A percentile compares a stretch with the other conserved stretches of the same genome.
These are phyloP conservation scores for Gymnopilus junonius DNA, from an alignment of 768 basidiomycete genomes.

Conservation along the genomic window DNA sequence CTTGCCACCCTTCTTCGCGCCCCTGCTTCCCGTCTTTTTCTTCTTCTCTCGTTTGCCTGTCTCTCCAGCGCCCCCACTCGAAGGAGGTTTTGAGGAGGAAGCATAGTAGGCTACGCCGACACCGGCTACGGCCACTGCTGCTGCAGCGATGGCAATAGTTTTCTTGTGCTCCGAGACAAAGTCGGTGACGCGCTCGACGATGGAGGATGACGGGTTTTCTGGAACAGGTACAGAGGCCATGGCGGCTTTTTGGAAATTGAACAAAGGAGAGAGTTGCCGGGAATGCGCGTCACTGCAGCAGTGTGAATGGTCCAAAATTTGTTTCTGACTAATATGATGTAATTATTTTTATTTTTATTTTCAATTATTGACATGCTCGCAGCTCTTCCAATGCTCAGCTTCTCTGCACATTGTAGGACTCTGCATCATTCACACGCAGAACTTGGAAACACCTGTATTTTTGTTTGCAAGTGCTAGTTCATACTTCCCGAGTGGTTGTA, in stretches of 20 bases:
- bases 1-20: slow-evolving; percentile 42
- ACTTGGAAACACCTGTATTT: too few species aligned
- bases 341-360: background rate
- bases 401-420: too few species aligned
- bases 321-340: slow-evolving; percentile 14
- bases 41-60: slow-evolving; percentile 49
- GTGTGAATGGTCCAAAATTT: slow-evolving; percentile 16
- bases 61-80: slow-evolving; percentile 37
- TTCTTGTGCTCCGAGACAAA: slow-evolving; percentile 82
- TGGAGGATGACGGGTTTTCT: slow-evolving; percentile 21
- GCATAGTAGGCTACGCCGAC: slow-evolving; percentile 78
- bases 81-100: slow-evolving; percentile 45
- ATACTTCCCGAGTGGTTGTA: too few species aligned
- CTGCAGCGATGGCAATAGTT: slow-evolving; percentile 72
- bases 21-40: slow-evolving; percentile 47
- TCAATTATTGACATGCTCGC: too few species aligned
- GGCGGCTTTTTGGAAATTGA: slow-evolving; percentile 4
- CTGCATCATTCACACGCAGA: too few species aligned
- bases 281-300: slow-evolving; percentile 17
- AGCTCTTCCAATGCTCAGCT: too few species aligned
- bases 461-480: too few species aligned
- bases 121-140: slow-evolving; percentile 70
- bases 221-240: slow-evolving; percentile 16
- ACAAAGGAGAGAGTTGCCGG: slow-evolving; percentile 13
- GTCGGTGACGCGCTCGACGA: slow-evolving; percentile 67